Base-by-base conservation (phyloP, 345 rosid species). In the Gossypium raimondii region DNA sequence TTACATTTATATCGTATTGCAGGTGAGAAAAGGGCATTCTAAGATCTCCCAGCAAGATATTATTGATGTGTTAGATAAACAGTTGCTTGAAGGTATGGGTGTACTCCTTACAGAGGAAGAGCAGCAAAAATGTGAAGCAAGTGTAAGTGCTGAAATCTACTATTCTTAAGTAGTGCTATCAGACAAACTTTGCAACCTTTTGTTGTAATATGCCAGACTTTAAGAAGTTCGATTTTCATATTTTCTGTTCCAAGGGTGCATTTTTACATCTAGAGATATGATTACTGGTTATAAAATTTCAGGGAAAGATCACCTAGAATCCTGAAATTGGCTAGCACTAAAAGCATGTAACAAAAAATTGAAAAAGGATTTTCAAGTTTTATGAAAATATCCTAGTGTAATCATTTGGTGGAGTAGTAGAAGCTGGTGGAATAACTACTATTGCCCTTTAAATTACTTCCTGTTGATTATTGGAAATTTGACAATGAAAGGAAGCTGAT, bases 31-130 rank as follows among this genome's bases (percentile, higher is more conserved):
- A 83, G 97, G 93, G 51, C 95, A 89, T 79, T 78, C 93, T 73
- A 85, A 81, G 82, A 87, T 94, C 78, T 78, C 70, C 80, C 98
- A 94, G 87, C 89, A 91, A 83, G 98, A 94, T 81, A 82, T 94
- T 47, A 82, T 89, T 83, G 97, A 90, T 82, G 97, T 92, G 78
- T 80, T 94, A 82, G 97, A 94, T 79, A 94, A 94, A 79, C 97
- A 94, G 81, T 86, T 94, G 81, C 93, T 94, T 16, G 98, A 94
- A 86, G 98, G 98, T 61, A 91, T 94, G 97, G 98, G 98, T 58
- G 95, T 92, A 24, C 97, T 94, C 61, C 92, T 94, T 70, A 92
- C 97, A 17, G 97, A 92, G 82, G 98, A 94, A 83, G 98, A 94
- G 78, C 98, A 92, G 70, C 95, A 86, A 78, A 92, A 94, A 88